Evolutionary conservation across 2,329 filamentous ascomycete species (phyloP).

Genomic region (Furcasterigmium furcatum): DNA sequence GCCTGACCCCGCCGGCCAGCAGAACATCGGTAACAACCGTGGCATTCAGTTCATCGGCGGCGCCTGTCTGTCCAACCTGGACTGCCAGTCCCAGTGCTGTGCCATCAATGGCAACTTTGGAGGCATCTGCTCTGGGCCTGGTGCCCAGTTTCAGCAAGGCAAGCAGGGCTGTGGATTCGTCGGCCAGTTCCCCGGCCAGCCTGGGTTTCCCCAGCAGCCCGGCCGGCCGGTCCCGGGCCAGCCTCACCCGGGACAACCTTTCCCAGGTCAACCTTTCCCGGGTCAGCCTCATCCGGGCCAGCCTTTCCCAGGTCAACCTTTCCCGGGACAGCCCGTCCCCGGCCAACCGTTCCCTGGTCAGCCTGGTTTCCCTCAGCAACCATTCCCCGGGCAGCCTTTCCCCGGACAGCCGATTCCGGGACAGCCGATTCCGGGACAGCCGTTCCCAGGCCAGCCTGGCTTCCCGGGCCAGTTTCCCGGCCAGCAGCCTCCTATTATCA

Average conservation of each 20-base stretch:
- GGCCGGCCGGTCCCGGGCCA: neutral
- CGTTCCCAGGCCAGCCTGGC: neutral
- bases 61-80: conserved; percentile 19
- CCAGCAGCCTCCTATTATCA: neutral
- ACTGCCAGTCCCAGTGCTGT: conserved; percentile 21
- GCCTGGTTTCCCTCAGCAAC: neutral
- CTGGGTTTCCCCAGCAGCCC: conserved; percentile 1
- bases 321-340: neutral
- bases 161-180: conserved; percentile 22
- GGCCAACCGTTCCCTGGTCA: neutral
- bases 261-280: neutral
- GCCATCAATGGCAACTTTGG: conserved; percentile 17
- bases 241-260: neutral
- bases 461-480: neutral
- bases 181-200: conserved; percentile 2
- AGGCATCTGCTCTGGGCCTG: conserved; percentile 21
- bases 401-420: neutral
- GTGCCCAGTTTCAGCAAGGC: conserved; percentile 19
- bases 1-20: conserved; percentile 20
- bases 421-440: neutral
- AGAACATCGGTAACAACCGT: conserved; percentile 21
- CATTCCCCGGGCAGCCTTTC: neutral
- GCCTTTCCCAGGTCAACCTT: neutral
- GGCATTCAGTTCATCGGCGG: conserved; percentile 25
- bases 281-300: neutral